Evolutionary conservation across 495 filamentous ascomycete genomes (phyloP), one percentile per base, ranked within the genome.

Genomic region (Hyaloscypha variabilis): DNA sequence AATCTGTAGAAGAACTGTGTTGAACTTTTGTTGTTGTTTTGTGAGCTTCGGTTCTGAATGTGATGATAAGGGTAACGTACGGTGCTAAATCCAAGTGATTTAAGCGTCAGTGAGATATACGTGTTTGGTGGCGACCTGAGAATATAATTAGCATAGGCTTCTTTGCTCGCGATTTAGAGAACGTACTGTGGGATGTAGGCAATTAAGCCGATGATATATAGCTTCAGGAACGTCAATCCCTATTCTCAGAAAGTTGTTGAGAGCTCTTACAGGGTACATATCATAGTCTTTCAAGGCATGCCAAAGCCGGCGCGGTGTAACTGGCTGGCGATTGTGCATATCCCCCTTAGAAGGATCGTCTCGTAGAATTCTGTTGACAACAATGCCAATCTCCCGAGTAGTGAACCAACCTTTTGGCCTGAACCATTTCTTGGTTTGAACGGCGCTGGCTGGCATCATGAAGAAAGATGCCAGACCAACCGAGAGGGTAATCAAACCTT

Each of bases 351-450:
- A 85, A 0, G 90, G 90, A 67, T 91, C 89, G 54, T 91, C 90
- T 24, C 90, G 83, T 29, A 93, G 77, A 2, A 92, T 81, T 6
- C 91, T 83, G 64, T 92, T 94, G 14, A 91, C 88, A 21, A 94
- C 85, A 65, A 93, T 91, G 3, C 74, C 81, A 64, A 88, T 83
- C 67, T 91, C 87, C 2, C 78, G 77, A 53, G 87, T 84, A 4
- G 76, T 85, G 72, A 93, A 92, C 90, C 90, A 92, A 5, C 90
- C 90, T 62, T 87, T 90, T 2, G 90, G 90, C 1, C 90, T 82
- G 69, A 89, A 86, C 75, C 83, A 81, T 54, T 64, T 36, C 31
- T 85, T 89, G 28, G 91, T 93, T 65, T 94, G 88, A 1, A 84
- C 88, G 0, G 91, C 90, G 0, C 87, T 89, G 0, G 91, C 81